Base-by-base conservation (phyloP, 1,284 basidiomycete species). In the Cutaneotrichosporon sp. region DNA sequence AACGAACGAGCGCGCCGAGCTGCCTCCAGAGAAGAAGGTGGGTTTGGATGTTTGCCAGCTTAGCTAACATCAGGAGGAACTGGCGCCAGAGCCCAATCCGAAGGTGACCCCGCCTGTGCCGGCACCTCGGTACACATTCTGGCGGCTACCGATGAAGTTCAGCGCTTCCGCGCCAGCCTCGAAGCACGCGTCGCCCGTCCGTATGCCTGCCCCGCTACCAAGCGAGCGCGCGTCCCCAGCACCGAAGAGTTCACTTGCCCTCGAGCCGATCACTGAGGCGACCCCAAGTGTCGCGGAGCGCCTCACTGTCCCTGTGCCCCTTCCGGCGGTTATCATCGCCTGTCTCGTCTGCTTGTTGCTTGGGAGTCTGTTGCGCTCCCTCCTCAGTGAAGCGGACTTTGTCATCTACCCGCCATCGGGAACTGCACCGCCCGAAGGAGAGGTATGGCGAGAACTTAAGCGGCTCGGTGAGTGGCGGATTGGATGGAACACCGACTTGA, bases 261-360 rank as follows among this genome's bases (percentile, higher is more conserved):
- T 56, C 36, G 55, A 56, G 14, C 52, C 40, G 10, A 42, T 36
- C n/a, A 21, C 26, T 40, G 46, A 49, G 47, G n/a, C 31, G 11
- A 8, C 55, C 2, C 30, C 31, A 7, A 18, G 26, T 6, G 21
- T 36, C 30, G 52, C 60, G 10, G n/a, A 18, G 6, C 36, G 40
- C n/a, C 32, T 53, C 31, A 36, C 21, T 30, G 50, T 40, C 18
- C 58, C 62, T 38, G 47, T 56, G 53, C 76, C 81, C 7, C 63
- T 82, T 6, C 80, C 77, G 0, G 78, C 79, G 4, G 79, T 96
- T 61, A 76, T 98, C 67, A 82, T 95, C 63, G 86, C 90, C 18
- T 92, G 88, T 53, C 77, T 98, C 67, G 90, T 96, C 67, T 90
- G 91, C 42, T 95, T 98, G 80, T 82, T 99, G 68, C 84, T 97